Evolutionary conservation across 2,329 filamentous ascomycete genomes (phyloP).

Genomic region (Pseudocercospora crystallina): DNA sequence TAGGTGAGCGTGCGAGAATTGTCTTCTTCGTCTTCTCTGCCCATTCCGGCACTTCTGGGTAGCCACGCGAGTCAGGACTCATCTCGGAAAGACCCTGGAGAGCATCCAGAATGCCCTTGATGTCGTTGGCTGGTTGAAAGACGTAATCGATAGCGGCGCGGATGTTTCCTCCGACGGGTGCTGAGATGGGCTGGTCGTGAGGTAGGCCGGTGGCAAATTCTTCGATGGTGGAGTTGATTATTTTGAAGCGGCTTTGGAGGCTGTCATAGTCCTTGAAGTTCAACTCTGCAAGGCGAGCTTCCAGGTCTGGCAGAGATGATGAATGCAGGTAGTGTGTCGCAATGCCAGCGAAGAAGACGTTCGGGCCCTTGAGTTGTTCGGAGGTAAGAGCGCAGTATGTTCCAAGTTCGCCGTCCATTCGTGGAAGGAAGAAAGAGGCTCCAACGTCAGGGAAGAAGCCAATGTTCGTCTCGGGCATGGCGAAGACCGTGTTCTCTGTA

Average conservation of each 20-base stretch:
- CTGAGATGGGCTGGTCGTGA: constrained; percentile 57
- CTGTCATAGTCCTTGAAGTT: constrained; percentile 76
- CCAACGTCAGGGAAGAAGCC: constrained; percentile 99
- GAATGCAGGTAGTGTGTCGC: constrained; percentile 97
- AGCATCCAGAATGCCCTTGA: constrained; percentile 69
- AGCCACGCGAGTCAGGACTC: constrained; percentile 31
- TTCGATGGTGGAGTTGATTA: constrained; percentile 85
- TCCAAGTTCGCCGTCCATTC: constrained; percentile 81
- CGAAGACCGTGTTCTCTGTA: constrained; percentile 91
- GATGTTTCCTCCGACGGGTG: constrained; percentile 56
- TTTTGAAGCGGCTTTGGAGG: constrained; percentile 61
- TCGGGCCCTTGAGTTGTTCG: constrained; percentile 74
- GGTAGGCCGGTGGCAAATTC: constrained; percentile 89
- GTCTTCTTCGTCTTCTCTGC: constrained; percentile 74
- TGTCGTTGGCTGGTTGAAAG: constrained; percentile 50
- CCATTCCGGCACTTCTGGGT: constrained; percentile 65
- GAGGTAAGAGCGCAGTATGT: constrained; percentile 94
- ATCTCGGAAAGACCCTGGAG: constrained; percentile 52
- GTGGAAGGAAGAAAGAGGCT: constrained; percentile 90
- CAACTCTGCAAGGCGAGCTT: constrained; percentile 83
- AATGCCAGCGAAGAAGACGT: constrained; percentile 86
- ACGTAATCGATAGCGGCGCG: constrained; percentile 77
- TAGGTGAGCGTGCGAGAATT: constrained; percentile 77
- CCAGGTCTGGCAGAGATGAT: constrained; percentile 75
- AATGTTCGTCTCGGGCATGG: constrained; percentile 98